Evolutionary conservation across 345 rosid genomes (phyloP), one percentile per base, ranked within the genome.

Genomic region (Kernera saxatilis): DNA sequence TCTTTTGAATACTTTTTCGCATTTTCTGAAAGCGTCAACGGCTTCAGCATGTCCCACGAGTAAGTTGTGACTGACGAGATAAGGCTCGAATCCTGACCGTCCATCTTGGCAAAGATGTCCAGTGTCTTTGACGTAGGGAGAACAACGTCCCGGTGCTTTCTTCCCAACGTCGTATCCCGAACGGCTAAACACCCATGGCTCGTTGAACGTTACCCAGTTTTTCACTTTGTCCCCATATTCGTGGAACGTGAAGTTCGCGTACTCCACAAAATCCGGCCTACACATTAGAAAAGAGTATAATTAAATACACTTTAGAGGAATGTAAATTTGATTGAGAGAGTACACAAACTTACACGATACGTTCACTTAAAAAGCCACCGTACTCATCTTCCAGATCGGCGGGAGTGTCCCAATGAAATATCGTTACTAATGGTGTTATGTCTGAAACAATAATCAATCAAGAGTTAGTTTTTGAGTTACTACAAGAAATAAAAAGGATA

Each of bases 371-470:
- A 44, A 82, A 81, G 43, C 88, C 88, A 32, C 79, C 79, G 43
- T 78, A 82, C 3, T 82, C 83, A 44, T 85, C 86, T 65, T 81
- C 83, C 61, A 85, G 35, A 17, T 78, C 65, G 36, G 67, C 81
- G 5, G 85, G 88, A 60, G 74, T 74, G 29, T 85, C 86, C 83
- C 84, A 85, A n/a, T 85, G 88, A 8, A 82, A 85, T n/a, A 82
- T 67, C 21, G 88, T 84, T 43, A 80, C 70, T 37, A 82, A 69
- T 23, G 86, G 88, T 18, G 82, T 64, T 19, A 81, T 63, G 10
- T 72, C 85, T 82, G 69, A 64, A 44, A 39, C 15, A 50, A 49
- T 23, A 25, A 46, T 18, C 39, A 21, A n/a, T 19, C 17, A 50
- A 71, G 18, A 50, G 52, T 61, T 71, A 39, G 35, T 60, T 36